phyloP scores from a whole-genome alignment of 2,329 filamentous ascomycete genomes.

The Fusarium acutatum region DNA sequence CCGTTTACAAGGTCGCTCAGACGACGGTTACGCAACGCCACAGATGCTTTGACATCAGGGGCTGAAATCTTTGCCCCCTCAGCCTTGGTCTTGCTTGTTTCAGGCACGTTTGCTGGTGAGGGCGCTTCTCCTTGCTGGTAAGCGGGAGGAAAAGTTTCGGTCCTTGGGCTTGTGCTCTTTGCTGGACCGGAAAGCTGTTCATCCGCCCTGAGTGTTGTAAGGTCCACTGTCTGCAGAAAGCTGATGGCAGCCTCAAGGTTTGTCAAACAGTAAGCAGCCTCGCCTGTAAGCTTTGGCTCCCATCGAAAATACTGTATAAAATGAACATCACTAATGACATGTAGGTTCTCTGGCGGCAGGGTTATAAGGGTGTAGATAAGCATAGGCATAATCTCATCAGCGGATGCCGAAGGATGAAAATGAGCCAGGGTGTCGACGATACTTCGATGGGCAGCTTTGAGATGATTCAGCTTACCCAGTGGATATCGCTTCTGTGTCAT shows the following conservation, averaged over 20 bases:
- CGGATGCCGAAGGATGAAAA: conserved; percentile 82
- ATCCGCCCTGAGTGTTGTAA: conserved; percentile 85
- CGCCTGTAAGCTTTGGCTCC: conserved; percentile 85
- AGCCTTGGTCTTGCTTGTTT: conserved; percentile 45
- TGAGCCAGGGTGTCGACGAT: conserved; percentile 86
- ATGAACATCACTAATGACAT: conserved; percentile 91
- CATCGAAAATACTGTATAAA: conserved; percentile 95
- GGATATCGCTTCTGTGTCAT: conserved; percentile 93
- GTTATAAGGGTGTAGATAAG: conserved; percentile 97
- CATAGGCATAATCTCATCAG: conserved; percentile 96
- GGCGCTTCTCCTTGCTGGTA: conserved; percentile 57
- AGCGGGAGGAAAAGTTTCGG: conserved; percentile 66
- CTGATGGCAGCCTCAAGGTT: conserved; percentile 95
- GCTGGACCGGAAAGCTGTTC: conserved; percentile 75
- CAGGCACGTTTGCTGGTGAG: conserved; percentile 44
- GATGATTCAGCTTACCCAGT: conserved; percentile 86
- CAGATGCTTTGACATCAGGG: conserved; percentile 56
- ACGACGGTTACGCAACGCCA: conserved; percentile 72
- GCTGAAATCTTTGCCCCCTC: conserved; percentile 48
- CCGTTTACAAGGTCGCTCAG: conserved; percentile 88
- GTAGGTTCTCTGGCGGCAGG: conserved; percentile 82
- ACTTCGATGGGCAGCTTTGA: conserved; percentile 89
- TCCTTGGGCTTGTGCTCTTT: conserved; percentile 61
- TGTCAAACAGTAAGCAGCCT: conserved; percentile 94
- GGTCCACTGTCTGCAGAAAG: conserved; percentile 93